These are phyloP conservation scores for Tephrocybe sp. DNA, from an alignment of 768 basidiomycete species.

Conservation along the genomic window DNA sequence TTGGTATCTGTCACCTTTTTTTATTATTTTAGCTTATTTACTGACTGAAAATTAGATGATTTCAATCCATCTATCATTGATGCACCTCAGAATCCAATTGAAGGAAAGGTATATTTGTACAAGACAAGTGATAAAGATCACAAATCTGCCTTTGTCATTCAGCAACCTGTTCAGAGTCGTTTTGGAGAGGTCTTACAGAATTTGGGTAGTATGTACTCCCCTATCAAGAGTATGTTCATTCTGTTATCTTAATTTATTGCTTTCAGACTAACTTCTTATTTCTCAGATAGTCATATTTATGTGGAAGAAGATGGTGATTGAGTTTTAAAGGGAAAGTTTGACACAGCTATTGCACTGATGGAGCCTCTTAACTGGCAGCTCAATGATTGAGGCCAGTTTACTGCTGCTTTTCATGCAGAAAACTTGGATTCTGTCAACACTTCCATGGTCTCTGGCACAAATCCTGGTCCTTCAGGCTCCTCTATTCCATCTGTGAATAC, in stretches of 20 bases:
- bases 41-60: background rate
- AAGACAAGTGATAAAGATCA: background rate
- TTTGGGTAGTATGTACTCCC: background rate
- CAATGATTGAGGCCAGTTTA: background rate
- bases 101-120: background rate
- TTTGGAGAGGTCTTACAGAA: no score
- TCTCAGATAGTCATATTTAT: background rate
- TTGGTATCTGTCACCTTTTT: background rate
- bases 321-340: background rate
- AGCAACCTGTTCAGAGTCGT: background rate
- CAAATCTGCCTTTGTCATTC: background rate
- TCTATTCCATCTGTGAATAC: no score
- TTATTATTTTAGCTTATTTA: background rate
- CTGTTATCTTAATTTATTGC: no score
- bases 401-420: background rate
- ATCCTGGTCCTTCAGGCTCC: no score
- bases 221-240: background rate
- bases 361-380: background rate
- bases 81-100: background rate
- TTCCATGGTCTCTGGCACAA: no score
- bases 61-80: background rate
- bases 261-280: no score
- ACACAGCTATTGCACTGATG: background rate
- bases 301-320: background rate
- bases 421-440: background rate